Conservation (phyloP, 306 rosid species). For the Vicia faba region DNA sequence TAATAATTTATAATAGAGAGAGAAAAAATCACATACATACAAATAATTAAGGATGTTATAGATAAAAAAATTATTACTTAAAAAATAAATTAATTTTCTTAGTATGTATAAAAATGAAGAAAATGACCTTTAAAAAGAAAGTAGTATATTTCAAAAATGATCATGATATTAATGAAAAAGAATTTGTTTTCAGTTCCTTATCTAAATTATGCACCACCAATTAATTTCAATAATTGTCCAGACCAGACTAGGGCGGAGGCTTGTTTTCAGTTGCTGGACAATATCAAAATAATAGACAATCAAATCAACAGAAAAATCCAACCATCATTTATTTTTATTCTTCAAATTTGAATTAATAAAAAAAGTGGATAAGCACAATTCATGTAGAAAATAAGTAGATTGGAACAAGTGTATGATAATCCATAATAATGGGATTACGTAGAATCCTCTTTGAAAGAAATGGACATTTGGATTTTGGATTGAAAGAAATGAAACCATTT, state of each 20-base stretch:
- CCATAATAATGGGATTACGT: slow-evolving; percentile 20
- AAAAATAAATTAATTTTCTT: too few species aligned
- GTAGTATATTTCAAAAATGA: too few species aligned
- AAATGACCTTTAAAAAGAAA: too few species aligned
- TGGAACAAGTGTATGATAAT: slow-evolving; percentile 18
- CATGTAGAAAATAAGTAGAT: neutral
- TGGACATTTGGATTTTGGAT: slow-evolving; percentile 8
- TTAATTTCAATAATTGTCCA: neutral
- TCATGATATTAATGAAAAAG: too few species aligned
- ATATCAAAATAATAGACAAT: neutral
- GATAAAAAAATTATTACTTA: too few species aligned
- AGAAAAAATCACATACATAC: too few species aligned
- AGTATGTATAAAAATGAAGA: too few species aligned
- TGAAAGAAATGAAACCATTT: slow-evolving; percentile 19
- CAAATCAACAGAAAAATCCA: neutral
- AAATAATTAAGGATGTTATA: too few species aligned
- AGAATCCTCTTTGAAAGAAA: slow-evolving; percentile 23
- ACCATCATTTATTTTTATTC: slow-evolving; percentile 10
- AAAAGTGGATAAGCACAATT: neutral
- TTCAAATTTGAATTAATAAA: neutral
- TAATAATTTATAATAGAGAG: too few species aligned
- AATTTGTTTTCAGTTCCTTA: too few species aligned
- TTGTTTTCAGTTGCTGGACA: neutral
- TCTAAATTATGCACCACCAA: neutral
- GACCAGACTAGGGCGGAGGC: neutral